Conservation (phyloP, 805 yeast genomes). For the Ogataea polymorpha region DNA sequence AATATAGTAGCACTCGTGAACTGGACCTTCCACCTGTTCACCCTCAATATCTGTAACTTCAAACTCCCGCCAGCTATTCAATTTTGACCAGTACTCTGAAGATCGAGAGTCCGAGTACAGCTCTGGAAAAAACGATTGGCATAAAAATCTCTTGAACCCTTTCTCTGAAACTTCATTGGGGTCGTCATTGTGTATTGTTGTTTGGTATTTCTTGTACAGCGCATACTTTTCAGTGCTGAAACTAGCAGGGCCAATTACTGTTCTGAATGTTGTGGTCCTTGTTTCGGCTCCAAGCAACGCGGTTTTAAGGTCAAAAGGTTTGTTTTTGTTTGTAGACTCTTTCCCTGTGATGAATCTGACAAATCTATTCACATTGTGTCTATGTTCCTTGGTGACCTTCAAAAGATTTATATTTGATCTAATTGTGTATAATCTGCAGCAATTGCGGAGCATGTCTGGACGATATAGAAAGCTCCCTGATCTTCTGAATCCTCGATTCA, state of each 20-base stretch:
- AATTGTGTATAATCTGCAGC: conserved; percentile 80
- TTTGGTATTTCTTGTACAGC: conserved; percentile 67
- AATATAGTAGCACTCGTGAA: conserved; percentile 75
- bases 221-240: conserved; percentile 58
- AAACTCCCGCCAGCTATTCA: conserved; percentile 37
- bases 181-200: conserved; percentile 61
- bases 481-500: conserved; percentile 75
- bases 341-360: conserved; percentile 33
- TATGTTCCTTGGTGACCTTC: conserved; percentile 59
- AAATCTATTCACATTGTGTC: conserved; percentile 63
- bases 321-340: conserved; percentile 4
- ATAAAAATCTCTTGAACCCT: conserved; percentile 64
- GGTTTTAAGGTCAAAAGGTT: conserved; percentile 17
- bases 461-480: conserved; percentile 60
- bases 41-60: not conserved
- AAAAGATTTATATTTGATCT: conserved; percentile 51
- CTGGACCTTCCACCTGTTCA: conserved; percentile 46
- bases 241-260: conserved; percentile 51
- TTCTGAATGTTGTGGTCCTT: conserved; percentile 23
- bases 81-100: conserved; percentile 37
- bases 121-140: conserved; percentile 58
- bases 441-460: conserved; percentile 66
- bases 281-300: conserved; percentile 17
- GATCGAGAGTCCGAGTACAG: conserved; percentile 26
- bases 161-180: conserved; percentile 41